phyloP scores from a whole-genome alignment of 345 rosid genomes.

The Hibiscus tridactylites region DNA sequence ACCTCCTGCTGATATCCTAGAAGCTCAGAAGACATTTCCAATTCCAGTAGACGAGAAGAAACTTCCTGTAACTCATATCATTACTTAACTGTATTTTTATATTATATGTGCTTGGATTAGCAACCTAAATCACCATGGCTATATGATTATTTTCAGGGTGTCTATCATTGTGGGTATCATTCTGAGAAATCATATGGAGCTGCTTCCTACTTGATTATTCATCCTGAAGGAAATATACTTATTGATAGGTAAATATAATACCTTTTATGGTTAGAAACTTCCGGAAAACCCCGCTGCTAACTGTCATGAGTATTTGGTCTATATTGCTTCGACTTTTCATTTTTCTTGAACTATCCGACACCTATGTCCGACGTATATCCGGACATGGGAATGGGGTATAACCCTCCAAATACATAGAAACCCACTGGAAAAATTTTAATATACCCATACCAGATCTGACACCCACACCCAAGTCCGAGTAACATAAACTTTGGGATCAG shows the following conservation, averaged over 20 bases:
- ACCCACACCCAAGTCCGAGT: no score
- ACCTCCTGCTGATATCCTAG: slow-evolving; percentile 42
- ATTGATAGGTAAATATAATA: slow-evolving; percentile 41
- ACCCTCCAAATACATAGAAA: neutral
- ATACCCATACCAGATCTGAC: no score
- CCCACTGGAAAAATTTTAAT: no score
- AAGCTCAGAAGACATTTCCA: slow-evolving; percentile 54
- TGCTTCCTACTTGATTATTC: slow-evolving; percentile 47
- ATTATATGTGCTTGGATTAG: neutral
- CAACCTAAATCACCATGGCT: neutral
- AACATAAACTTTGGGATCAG: no score
- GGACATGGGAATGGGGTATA: neutral
- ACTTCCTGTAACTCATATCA: slow-evolving; percentile 36
- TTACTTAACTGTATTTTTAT: neutral
- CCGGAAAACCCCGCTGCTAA: neutral
- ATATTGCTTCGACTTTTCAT: neutral
- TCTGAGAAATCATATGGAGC: slow-evolving; percentile 61
- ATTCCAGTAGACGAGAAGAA: slow-evolving; percentile 38
- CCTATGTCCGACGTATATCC: neutral
- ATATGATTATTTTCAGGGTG: slow-evolving; percentile 31
- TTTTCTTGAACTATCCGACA: neutral
- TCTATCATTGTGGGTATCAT: slow-evolving; percentile 65
- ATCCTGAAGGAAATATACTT: slow-evolving; percentile 50
- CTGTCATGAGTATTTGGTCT: neutral
- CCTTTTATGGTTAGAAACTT: neutral